Evolutionary conservation across 2,329 filamentous ascomycete genomes (phyloP).

Genomic region (Trichoderma sp.): DNA sequence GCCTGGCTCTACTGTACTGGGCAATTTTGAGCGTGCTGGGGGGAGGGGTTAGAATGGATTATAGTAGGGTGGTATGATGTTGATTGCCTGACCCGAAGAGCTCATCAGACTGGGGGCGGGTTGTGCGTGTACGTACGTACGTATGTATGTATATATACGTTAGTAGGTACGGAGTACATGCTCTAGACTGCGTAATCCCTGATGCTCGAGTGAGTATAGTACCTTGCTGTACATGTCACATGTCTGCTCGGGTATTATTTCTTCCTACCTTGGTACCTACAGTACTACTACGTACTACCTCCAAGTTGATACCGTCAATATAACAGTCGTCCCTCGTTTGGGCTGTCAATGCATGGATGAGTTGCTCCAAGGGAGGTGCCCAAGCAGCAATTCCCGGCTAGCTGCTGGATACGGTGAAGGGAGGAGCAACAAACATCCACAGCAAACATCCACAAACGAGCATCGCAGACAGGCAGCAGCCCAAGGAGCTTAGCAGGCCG

Average conservation of each 20-base stretch:
- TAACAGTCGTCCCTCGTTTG: not conserved
- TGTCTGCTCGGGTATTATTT: too few species aligned
- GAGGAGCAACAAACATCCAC: not conserved
- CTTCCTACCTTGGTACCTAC: too few species aligned
- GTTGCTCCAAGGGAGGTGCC: not conserved
- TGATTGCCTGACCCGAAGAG: conserved; percentile 7
- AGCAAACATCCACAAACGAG: not conserved
- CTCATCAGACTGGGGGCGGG: not conserved
- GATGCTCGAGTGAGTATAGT: too few species aligned
- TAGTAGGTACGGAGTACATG: too few species aligned
- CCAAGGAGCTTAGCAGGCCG: not conserved
- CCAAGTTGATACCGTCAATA: too few species aligned
- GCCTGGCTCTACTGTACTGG: not conserved
- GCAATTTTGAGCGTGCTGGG: not conserved
- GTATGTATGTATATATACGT: too few species aligned
- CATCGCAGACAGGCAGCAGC: conserved; percentile 13
- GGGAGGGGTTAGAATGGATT: not conserved
- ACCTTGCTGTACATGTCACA: too few species aligned
- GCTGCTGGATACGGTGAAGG: conserved; percentile 2
- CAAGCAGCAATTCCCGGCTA: not conserved
- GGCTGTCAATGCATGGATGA: conserved; percentile 8
- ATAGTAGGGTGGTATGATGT: conserved; percentile 16
- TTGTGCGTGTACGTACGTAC: too few species aligned
- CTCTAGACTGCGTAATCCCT: too few species aligned
- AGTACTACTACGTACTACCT: too few species aligned